Percentiles rank a stretch among this genome's conserved stretches.
These are phyloP conservation scores for Phytophthora boehmeriae DNA, from an alignment of 352 stramenopile genomes.

Conservation along the genomic window DNA sequence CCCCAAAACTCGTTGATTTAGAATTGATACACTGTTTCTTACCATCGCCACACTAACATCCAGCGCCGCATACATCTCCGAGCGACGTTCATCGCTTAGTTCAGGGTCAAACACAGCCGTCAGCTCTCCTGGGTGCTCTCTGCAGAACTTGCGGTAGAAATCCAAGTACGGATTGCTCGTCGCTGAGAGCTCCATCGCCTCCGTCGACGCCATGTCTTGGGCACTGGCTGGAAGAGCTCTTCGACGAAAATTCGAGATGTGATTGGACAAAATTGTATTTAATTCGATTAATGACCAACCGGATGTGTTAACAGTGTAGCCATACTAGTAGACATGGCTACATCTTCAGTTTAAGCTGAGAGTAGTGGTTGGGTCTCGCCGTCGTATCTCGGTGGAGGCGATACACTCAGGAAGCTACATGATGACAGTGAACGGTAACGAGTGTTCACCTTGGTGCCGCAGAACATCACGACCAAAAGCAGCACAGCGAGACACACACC, in stretches of 20 bases:
- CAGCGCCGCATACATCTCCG: constrained; percentile 71
- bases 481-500: constrained; percentile 75
- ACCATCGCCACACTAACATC: constrained; percentile 87
- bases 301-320: background rate
- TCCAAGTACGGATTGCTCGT: constrained; percentile 86
- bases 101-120: constrained; percentile 74
- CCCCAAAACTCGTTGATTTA: background rate
- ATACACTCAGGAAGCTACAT: constrained; percentile 74
- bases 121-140: constrained; percentile 60
- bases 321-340: constrained; percentile 25
- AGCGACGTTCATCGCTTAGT: constrained; percentile 68
- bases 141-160: constrained; percentile 74
- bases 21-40: constrained; percentile 6
- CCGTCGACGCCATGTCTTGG: constrained; percentile 23
- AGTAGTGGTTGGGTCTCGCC: constrained; percentile 64
- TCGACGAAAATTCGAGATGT: background rate
- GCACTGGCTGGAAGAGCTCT: constrained; percentile 18
- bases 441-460: constrained; percentile 77
- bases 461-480: constrained; percentile 83
- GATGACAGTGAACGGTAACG: constrained; percentile 77
- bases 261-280: constrained; percentile 29
- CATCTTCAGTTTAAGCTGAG: constrained; percentile 25
- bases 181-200: constrained; percentile 52
- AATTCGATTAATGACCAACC: constrained; percentile 24
- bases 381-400: constrained; percentile 58